Percentiles rank a stretch among this genome's conserved stretches.
Conservation (phyloP, 1,284 basidiomycete genomes). For the Austropuccinia psidii region DNA sequence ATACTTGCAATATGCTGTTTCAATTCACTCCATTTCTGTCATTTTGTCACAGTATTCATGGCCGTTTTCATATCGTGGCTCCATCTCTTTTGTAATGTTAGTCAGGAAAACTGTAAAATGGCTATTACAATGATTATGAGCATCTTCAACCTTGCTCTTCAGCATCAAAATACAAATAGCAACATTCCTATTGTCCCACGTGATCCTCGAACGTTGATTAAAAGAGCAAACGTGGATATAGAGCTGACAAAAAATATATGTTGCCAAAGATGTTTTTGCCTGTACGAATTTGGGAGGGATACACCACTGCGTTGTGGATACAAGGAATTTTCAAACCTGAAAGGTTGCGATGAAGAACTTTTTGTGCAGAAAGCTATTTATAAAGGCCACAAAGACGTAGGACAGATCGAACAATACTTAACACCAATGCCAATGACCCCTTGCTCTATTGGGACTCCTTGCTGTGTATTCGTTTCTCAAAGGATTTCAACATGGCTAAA, state of each 20-base stretch:
- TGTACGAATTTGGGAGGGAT: background rate
- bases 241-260: background rate
- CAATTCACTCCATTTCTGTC: background rate
- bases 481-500: background rate
- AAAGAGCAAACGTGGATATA: background rate
- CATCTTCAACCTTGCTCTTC: background rate
- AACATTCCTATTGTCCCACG: background rate
- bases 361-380: background rate
- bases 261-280: constrained; percentile 1
- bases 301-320: background rate
- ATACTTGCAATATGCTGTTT: background rate
- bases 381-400: background rate
- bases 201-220: background rate
- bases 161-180: background rate
- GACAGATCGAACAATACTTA: background rate
- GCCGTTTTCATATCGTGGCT: constrained; percentile 2
- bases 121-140: background rate
- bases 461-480: background rate
- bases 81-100: constrained; percentile 16
- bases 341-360: background rate
- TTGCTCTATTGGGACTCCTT: background rate
- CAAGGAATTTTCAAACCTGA: background rate
- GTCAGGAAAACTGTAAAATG: background rate
- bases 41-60: background rate
- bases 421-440: background rate